These are phyloP conservation scores for Whalleya microplaca DNA, from an alignment of 2,329 filamentous ascomycete species.

Conservation along the genomic window DNA sequence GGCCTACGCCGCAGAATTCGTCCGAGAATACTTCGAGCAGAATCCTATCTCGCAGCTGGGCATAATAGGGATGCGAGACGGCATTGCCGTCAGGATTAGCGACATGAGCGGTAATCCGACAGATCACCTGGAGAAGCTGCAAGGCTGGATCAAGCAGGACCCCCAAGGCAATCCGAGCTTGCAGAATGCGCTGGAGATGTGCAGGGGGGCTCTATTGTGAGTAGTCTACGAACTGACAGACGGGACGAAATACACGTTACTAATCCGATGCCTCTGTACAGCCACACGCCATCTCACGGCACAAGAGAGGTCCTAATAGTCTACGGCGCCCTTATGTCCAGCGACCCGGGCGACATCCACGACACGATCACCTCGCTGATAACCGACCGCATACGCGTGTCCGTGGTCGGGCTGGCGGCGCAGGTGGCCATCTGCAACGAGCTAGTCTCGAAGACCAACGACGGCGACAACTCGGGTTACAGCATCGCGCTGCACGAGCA, in stretches of 20 bases:
- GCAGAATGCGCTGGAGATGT: slow-evolving; percentile 97
- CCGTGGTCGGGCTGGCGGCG: slow-evolving; percentile 86
- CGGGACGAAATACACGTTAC: slow-evolving; percentile 1
- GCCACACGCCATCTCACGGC: slow-evolving; percentile 89
- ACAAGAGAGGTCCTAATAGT: slow-evolving; percentile 92
- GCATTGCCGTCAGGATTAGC: slow-evolving; percentile 81
- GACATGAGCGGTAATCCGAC: slow-evolving; percentile 91
- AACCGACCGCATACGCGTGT: slow-evolving; percentile 81
- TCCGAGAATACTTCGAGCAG: slow-evolving; percentile 95
- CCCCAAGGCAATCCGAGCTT: slow-evolving; percentile 77
- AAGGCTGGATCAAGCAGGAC: slow-evolving; percentile 66
- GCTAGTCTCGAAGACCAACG: slow-evolving; percentile 85
- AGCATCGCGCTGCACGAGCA: slow-evolving; percentile 84
- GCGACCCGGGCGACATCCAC: slow-evolving; percentile 94
- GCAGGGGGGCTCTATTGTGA: slow-evolving; percentile 84
- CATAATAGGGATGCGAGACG: slow-evolving; percentile 91
- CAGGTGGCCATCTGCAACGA: slow-evolving; percentile 92
- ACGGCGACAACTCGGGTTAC: slow-evolving; percentile 76
- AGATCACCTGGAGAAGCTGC: slow-evolving; percentile 80
- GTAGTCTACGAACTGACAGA: slow-evolving; percentile 32
- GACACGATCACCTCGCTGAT: slow-evolving; percentile 82
- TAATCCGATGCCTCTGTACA: slow-evolving; percentile 38
- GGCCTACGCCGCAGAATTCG: slow-evolving; percentile 83
- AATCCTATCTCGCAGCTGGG: slow-evolving; percentile 97
- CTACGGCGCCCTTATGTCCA: slow-evolving; percentile 86